Evolutionary conservation across 139 green algal genomes (phyloP).

Genomic region (Nannochloris sp.): DNA sequence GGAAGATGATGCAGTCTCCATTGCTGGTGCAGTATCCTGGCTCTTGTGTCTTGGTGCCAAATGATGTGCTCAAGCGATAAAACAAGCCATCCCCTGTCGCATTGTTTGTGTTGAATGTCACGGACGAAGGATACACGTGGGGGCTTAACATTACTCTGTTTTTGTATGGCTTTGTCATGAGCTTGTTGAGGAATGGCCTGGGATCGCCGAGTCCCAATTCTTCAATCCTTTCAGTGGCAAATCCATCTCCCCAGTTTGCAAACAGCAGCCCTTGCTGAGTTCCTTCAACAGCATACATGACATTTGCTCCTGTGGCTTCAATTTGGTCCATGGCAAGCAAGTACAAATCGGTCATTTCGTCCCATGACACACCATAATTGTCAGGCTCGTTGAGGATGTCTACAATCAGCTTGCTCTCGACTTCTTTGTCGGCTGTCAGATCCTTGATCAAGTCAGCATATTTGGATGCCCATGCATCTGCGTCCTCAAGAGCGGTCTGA

Average conservation of each 20-base stretch:
- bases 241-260: slow-evolving; percentile 28
- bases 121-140: not conserved
- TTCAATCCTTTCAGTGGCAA: slow-evolving; percentile 12
- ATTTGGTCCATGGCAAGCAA: slow-evolving; percentile 14
- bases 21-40: slow-evolving; percentile 3
- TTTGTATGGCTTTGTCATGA: slow-evolving; percentile 29
- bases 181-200: slow-evolving; percentile 32
- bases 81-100: slow-evolving; percentile 10
- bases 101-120: not conserved
- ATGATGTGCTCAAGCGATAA: slow-evolving; percentile 14
- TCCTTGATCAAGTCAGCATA: slow-evolving; percentile 7
- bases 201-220: slow-evolving; percentile 18
- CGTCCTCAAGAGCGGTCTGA: not conserved
- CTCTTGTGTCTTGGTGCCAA: slow-evolving; percentile 23
- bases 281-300: slow-evolving; percentile 17
- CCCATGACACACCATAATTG: not conserved
- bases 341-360: not conserved
- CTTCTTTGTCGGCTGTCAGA: not conserved
- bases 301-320: not conserved
- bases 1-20: slow-evolving; percentile 20
- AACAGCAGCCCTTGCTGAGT: slow-evolving; percentile 5
- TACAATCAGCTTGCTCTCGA: not conserved
- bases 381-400: not conserved
- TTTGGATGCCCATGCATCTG: not conserved
- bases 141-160: slow-evolving; percentile 7